Base-by-base conservation (phyloP, 2,329 filamentous ascomycete species). In the Aspergillus costaricaensis region DNA sequence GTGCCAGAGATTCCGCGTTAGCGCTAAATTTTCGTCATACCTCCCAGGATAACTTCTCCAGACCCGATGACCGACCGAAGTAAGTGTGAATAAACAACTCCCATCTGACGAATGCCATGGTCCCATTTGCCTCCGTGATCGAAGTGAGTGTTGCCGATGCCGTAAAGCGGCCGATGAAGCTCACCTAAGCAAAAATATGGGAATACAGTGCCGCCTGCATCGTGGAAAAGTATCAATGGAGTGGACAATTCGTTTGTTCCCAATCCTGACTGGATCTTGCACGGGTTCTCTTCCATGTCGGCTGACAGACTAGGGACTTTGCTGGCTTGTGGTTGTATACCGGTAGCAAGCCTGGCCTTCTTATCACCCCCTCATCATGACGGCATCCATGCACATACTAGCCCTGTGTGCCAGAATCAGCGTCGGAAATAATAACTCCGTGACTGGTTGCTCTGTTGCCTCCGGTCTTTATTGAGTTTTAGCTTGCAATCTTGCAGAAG, bases 61-160 rank as follows among this genome's bases (percentile, higher is more conserved):
- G 49, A 50, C 1, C 38, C 14, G 48, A 61, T 43, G 32, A 32
- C 44, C 8, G 55, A 58, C 38, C 59, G 32, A 10, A 61, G 32
- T 4, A 58, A 36, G 25, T 58, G 55, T 4, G 55, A 43, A 17
- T 61, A 61, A 2, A 58, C 55, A 3, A 58, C 55, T 12, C 55
- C 55, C 59, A 61, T 61, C 7, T 61, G 49, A 6, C 55, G 55
- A 7, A 61, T 25, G 0, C 59, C 59, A 30, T 58, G 55, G 12
- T 21, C 15, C 59, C 59, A 61, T n/a, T 58, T n/a, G 10, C 55
- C 59, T 43, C 55, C 55, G 8, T 25, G 27, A 2, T 58, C 38
- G 6, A 55, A 57, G 0, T 36, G 49, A 3, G 56, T 32, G 30
- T 61, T 58, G 17, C 32, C 25, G 7, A 61, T 47, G n/a, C 55